These are phyloP conservation scores for Lactifluus subvellereus DNA, from an alignment of 768 basidiomycete genomes.

Conservation along the genomic window DNA sequence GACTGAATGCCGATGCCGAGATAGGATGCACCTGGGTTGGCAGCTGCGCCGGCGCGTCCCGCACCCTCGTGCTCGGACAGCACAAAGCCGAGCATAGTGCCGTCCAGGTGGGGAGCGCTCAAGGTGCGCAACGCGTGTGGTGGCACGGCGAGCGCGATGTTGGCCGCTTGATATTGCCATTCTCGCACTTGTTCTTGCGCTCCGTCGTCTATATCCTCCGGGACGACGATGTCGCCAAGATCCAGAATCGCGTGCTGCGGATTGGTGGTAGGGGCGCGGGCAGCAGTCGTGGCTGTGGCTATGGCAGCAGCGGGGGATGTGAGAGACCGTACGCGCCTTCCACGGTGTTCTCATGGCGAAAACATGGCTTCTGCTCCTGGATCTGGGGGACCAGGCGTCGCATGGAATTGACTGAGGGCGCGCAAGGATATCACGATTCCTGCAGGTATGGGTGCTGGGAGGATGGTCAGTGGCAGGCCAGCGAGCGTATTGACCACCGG, in stretches of 20 bases:
- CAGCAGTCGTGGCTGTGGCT: background rate
- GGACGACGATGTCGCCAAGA: background rate
- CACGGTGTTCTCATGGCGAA: constrained; percentile 12
- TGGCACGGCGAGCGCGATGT: background rate
- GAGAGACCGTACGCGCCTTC: constrained; percentile 16
- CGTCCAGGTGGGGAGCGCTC: background rate
- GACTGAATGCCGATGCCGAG: background rate
- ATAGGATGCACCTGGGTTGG: background rate
- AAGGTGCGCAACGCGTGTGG: background rate
- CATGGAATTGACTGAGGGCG: constrained; percentile 4
- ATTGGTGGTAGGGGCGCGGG: background rate
- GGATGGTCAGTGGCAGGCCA: constrained; percentile 2
- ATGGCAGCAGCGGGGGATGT: background rate
- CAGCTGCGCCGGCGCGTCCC: background rate
- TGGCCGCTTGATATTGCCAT: background rate
- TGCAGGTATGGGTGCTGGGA: background rate
- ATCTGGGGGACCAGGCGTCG: background rate
- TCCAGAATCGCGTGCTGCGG: background rate
- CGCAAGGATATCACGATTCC: constrained; percentile 2
- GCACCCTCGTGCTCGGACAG: background rate
- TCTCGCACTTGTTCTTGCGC: background rate
- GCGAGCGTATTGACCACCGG: background rate
- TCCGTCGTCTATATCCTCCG: background rate
- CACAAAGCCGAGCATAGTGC: constrained; percentile 15
- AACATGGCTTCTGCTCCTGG: background rate